Conservation (phyloP, 1,284 basidiomycete genomes). For the Sanghuangporus baumii region DNA sequence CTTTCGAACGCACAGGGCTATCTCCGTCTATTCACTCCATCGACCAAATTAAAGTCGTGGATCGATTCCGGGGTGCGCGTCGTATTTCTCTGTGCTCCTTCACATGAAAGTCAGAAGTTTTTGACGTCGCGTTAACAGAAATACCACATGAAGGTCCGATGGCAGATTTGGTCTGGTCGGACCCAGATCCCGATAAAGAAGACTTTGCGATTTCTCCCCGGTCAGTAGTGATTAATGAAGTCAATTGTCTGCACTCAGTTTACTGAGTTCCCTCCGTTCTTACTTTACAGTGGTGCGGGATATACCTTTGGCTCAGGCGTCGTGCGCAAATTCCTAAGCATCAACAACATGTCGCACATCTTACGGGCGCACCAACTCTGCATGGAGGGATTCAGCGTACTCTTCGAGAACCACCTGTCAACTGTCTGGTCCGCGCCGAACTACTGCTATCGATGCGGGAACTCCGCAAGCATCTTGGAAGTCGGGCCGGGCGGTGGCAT, state of each 20-base stretch:
- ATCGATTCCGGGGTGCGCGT: constrained; percentile 84
- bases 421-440: constrained; percentile 99
- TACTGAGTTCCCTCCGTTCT: constrained; percentile 10
- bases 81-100: constrained; percentile 20
- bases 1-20: constrained; percentile 50
- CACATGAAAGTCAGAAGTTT: constrained; percentile 15
- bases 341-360: constrained; percentile 97
- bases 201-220: constrained; percentile 98
- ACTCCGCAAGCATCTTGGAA: constrained; percentile 94
- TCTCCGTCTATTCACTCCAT: constrained; percentile 98
- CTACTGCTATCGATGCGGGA: constrained; percentile 97
- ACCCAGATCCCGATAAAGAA: constrained; percentile 98
- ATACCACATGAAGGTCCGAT: constrained; percentile 99
- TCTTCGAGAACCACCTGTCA: constrained; percentile 92
- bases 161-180: constrained; percentile 99
- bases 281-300: constrained; percentile 77
- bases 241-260: not conserved
- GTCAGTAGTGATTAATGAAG: constrained; percentile 38
- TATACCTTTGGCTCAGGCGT: constrained; percentile 99
- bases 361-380: constrained; percentile 97
- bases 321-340: constrained; percentile 94
- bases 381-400: constrained; percentile 96
- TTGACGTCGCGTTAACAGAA: constrained; percentile 46
- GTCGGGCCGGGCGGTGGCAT: constrained; percentile 86
- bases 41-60: constrained; percentile 99